A percentile compares a stretch with the other conserved stretches of the same genome.
Evolutionary conservation across 75 land plant species (phyloP).

Genomic region (Pinus tabuliformis): DNA sequence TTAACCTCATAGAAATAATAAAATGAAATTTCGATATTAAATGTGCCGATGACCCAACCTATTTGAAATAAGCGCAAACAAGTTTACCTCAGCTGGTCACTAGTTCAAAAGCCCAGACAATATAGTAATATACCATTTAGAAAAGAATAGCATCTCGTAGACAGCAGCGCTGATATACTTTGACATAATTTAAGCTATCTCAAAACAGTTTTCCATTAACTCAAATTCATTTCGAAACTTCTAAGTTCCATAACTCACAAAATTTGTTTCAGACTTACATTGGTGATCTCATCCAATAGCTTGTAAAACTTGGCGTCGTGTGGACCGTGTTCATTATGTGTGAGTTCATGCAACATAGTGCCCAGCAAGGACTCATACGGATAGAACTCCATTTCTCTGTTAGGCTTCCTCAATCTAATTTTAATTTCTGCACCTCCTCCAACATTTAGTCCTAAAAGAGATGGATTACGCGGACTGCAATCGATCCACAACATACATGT

Average conservation of each 20-base stretch:
- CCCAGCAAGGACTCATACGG: conserved; percentile 77
- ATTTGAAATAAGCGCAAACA: too few species aligned
- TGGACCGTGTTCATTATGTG: conserved; percentile 81
- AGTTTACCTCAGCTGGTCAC: background rate
- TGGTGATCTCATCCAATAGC: conserved; percentile 90
- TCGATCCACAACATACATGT: background rate
- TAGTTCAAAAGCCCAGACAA: background rate
- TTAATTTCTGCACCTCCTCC: conserved; percentile 75
- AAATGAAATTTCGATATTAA: too few species aligned
- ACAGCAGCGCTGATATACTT: background rate
- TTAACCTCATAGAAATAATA: too few species aligned
- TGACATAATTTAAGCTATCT: background rate
- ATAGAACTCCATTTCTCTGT: conserved; percentile 62
- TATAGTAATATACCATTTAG: background rate
- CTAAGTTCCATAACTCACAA: background rate
- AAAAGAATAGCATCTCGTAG: background rate
- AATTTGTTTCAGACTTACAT: conserved; percentile 31
- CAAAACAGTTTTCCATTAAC: background rate
- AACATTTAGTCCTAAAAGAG: conserved; percentile 77
- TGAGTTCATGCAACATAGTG: conserved; percentile 93
- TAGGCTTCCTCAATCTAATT: conserved; percentile 68
- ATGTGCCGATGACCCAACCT: too few species aligned
- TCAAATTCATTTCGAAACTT: background rate
- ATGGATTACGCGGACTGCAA: conserved; percentile 67
- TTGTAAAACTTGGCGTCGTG: conserved; percentile 88